phyloP scores from a whole-genome alignment of 2,329 filamentous ascomycete species.

The Thielaviopsis musarum region DNA sequence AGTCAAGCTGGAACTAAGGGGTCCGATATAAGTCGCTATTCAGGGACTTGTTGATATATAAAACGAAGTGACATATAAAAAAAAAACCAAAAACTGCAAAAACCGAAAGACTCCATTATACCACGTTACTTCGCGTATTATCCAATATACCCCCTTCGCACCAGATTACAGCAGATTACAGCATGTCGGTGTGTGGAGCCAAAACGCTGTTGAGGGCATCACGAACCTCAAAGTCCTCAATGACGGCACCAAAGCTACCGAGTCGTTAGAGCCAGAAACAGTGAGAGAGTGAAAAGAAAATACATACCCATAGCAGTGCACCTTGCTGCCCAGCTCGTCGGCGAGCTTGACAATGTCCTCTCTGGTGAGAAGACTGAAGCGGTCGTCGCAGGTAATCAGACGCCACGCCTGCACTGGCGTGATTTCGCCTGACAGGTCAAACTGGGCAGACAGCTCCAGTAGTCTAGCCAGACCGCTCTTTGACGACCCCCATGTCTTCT shows the following conservation, averaged over 20 bases:
- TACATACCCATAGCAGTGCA: slow-evolving; percentile 80
- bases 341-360: slow-evolving; percentile 58
- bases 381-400: slow-evolving; percentile 56
- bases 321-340: slow-evolving; percentile 59
- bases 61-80: neutral
- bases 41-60: neutral
- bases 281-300: slow-evolving; percentile 3
- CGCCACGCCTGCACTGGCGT: slow-evolving; percentile 94
- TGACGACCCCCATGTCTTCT: slow-evolving; percentile 64
- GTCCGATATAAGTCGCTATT: neutral
- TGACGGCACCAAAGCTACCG: slow-evolving; percentile 42
- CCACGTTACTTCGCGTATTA: too few species aligned
- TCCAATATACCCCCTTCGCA: neutral
- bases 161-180: neutral
- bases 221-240: slow-evolving; percentile 52
- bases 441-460: slow-evolving; percentile 64
- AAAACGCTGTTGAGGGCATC: slow-evolving; percentile 63
- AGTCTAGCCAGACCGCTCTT: slow-evolving; percentile 65
- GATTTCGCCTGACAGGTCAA: slow-evolving; percentile 77
- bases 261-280: slow-evolving; percentile 4
- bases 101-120: neutral
- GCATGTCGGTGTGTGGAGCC: slow-evolving; percentile 19
- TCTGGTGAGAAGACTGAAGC: slow-evolving; percentile 45
- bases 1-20: neutral
- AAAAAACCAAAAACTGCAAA: neutral